These are phyloP conservation scores for Vanrija sp. DNA, from an alignment of 1,284 basidiomycete genomes.

Conservation along the genomic window DNA sequence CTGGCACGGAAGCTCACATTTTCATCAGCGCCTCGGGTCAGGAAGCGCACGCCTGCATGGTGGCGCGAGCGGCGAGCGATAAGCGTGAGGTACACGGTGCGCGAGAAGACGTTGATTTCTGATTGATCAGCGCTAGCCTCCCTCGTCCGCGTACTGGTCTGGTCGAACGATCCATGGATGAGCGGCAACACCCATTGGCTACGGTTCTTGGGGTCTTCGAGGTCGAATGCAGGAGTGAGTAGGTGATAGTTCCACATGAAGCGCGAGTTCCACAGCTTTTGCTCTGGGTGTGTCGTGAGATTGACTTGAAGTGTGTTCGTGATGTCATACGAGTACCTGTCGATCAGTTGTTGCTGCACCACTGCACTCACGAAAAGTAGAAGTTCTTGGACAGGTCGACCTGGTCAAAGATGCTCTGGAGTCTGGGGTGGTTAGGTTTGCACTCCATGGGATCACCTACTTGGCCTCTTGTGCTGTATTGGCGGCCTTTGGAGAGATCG, in stretches of 20 bases:
- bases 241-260: slow-evolving; percentile 97
- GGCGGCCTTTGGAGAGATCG: slow-evolving; percentile 53
- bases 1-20: slow-evolving; percentile 23
- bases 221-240: slow-evolving; percentile 60
- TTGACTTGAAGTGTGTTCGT: slow-evolving; percentile 94
- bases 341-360: background rate
- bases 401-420: slow-evolving; percentile 91
- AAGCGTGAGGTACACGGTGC: slow-evolving; percentile 86
- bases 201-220: slow-evolving; percentile 53
- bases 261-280: slow-evolving; percentile 67
- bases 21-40: slow-evolving; percentile 92
- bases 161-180: slow-evolving; percentile 88
- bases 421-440: slow-evolving; percentile 42
- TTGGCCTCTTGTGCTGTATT: slow-evolving; percentile 77
- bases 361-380: slow-evolving; percentile 76
- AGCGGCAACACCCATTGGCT: slow-evolving; percentile 87
- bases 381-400: slow-evolving; percentile 99
- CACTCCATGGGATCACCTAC: slow-evolving; percentile 21
- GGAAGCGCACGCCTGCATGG: slow-evolving; percentile 91
- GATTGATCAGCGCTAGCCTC: slow-evolving; percentile 2
- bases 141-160: slow-evolving; percentile 71
- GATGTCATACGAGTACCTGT: slow-evolving; percentile 91
- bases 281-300: slow-evolving; percentile 58
- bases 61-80: slow-evolving; percentile 92
- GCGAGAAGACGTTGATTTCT: slow-evolving; percentile 88